Evolutionary conservation across 1,284 basidiomycete genomes (phyloP), one percentile per base, ranked within the genome.

Genomic region (Stygiomarasmius scandens): DNA sequence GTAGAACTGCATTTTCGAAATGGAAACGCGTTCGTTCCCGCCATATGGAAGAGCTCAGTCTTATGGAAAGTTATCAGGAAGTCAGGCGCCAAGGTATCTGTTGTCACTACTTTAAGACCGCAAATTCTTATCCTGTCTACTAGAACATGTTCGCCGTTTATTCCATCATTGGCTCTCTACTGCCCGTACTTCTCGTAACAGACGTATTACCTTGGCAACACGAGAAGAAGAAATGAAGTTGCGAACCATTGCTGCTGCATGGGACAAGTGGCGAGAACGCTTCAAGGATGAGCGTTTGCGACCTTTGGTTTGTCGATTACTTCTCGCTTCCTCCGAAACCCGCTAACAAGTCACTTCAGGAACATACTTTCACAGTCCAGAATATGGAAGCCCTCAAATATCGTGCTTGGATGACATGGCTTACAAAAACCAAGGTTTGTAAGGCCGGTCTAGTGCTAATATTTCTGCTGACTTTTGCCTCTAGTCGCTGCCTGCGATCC

Each of bases 51-150:
- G 83, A 86, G 60, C 70, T 87, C 1, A 86, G 83, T 63, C 80
- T 93, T n/a, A 82, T 93, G 80, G 86, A 91, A 67, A 92, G 88
- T 66, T 90, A 90, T 67, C 82, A 87, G 60, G 81, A 87, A 60
- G 83, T 93, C 49, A 91, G 89, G 69, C 80, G 81, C 49, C 89
- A 90, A 79, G 90, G 90, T 85, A 64, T 32, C 68, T 59, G 11
- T 24, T 51, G 41, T 34, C 29, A 11, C 3, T 34, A 9, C 48
- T 56, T 34, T 14, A 32, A n/a, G 52, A 48, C 8, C 41, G 27
- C 49, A 20, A 61, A 47, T 61, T 50, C 44, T 22, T 20, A 43
- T 38, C 14, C 20, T 49, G 38, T 55, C 48, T 59, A 41, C 22
- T 64, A 90, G 90, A 93, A 69, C 80, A 77, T 56, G 77, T 86